phyloP scores from a whole-genome alignment of 352 stramenopile species.

The Saprolegnia parasitica region DNA sequence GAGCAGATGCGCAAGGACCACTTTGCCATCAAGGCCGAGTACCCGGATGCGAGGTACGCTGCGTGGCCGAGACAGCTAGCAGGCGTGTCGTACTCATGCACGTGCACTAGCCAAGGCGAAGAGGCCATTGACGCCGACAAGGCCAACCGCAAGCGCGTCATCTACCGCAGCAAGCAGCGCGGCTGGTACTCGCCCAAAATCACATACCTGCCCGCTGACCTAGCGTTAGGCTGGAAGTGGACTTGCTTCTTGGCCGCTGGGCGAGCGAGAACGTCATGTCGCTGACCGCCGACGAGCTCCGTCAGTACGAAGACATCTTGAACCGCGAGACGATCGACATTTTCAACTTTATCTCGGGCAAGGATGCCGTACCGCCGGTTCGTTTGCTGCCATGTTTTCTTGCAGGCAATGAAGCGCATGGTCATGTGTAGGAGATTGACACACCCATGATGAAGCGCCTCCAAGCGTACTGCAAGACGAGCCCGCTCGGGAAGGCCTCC shows the following conservation, averaged over 20 bases:
- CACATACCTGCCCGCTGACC: not conserved
- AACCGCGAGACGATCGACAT: conserved; percentile 98
- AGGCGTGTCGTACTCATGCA: conserved; percentile 5
- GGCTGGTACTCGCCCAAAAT: conserved; percentile 50
- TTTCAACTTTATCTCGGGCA: conserved; percentile 95
- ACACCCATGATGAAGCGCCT: conserved; percentile 89
- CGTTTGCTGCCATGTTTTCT: not conserved
- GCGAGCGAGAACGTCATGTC: conserved; percentile 87
- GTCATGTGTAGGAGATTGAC: conserved; percentile 40
- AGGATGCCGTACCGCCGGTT: conserved; percentile 69
- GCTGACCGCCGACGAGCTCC: conserved; percentile 73
- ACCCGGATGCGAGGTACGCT: conserved; percentile 37
- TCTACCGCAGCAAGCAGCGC: conserved; percentile 94
- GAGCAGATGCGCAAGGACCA: conserved; percentile 61
- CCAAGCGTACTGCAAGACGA: conserved; percentile 86
- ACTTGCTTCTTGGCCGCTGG: conserved; percentile 93
- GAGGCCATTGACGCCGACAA: conserved; percentile 46
- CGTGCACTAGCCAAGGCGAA: conserved; percentile 47
- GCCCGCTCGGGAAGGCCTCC: conserved; percentile 87
- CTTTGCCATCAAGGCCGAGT: conserved; percentile 38
- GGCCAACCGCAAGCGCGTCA: conserved; percentile 86
- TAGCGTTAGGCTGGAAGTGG: conserved; percentile 81
- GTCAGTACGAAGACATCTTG: conserved; percentile 94
- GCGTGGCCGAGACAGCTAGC: not conserved
- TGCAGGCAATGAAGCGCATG: not conserved